Percentiles rank a stretch among this genome's conserved stretches.
These are phyloP conservation scores for Rhinocladiella mackenziei DNA, from an alignment of 2,329 filamentous ascomycete species.

Conservation along the genomic window DNA sequence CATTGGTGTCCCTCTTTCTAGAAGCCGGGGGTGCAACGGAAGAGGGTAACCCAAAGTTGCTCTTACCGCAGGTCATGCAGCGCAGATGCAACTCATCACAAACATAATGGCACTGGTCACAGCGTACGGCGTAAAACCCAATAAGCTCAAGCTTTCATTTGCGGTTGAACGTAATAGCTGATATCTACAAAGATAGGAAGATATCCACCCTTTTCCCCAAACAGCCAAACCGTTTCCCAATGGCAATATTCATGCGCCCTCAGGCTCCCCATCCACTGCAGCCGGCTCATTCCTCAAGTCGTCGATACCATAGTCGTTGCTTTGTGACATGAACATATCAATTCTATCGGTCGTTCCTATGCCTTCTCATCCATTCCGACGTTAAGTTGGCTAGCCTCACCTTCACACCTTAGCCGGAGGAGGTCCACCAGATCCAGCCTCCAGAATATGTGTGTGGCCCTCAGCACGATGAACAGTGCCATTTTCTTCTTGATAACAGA, in stretches of 20 bases:
- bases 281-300: not conserved
- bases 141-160: not conserved
- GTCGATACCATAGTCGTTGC: not conserved
- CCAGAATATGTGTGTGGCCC: conserved; percentile 79
- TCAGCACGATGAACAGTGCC: conserved; percentile 68
- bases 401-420: conserved; percentile 27
- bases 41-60: no score
- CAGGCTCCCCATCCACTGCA: not conserved
- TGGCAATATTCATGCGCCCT: no score
- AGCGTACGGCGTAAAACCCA: no score
- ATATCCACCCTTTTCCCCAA: conserved; percentile 17
- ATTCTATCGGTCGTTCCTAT: not conserved
- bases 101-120: no score
- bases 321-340: conserved; percentile 3
- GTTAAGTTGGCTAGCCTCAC: not conserved
- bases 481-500: conserved; percentile 74
- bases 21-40: no score
- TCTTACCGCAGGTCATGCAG: no score
- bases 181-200: conserved; percentile 16
- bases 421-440: conserved; percentile 51
- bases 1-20: no score
- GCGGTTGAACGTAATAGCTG: conserved; percentile 7
- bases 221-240: no score
- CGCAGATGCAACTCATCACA: no score
- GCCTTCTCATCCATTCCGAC: not conserved